A percentile compares a stretch with the other conserved stretches of the same genome.
phyloP scores from a whole-genome alignment of 805 yeast genomes.

The Limtongozyma cylindracea region DNA sequence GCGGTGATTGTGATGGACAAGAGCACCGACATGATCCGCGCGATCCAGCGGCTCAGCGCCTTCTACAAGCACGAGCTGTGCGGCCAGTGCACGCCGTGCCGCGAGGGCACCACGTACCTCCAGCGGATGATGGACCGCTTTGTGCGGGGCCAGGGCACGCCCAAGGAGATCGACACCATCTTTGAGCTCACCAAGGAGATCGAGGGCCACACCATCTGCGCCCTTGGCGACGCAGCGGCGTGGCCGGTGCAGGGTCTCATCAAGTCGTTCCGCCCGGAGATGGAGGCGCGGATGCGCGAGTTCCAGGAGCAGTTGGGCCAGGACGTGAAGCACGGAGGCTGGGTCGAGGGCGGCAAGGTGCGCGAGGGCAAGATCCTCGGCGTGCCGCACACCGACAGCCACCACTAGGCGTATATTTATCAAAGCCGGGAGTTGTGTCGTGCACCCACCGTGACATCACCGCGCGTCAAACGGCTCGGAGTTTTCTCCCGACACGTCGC shows the following conservation, averaged over 20 bases:
- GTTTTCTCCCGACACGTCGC: too few relatives aligned
- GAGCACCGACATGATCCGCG: slow-evolving; percentile 62
- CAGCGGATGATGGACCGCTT: slow-evolving; percentile 68
- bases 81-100: slow-evolving; percentile 88
- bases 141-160: slow-evolving; percentile 53
- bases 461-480: too few relatives aligned
- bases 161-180: slow-evolving; percentile 65
- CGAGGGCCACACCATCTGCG: slow-evolving; percentile 85
- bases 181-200: slow-evolving; percentile 66
- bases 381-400: slow-evolving; percentile 23
- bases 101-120: slow-evolving; percentile 83
- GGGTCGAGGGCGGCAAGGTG: slow-evolving; percentile 38
- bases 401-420: slow-evolving; percentile 9
- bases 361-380: slow-evolving; percentile 40
- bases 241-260: slow-evolving; percentile 87
- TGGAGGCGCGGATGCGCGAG: slow-evolving; percentile 50
- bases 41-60: slow-evolving; percentile 64
- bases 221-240: slow-evolving; percentile 80
- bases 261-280: slow-evolving; percentile 61
- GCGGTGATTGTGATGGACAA: slow-evolving; percentile 85
- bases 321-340: slow-evolving; percentile 43
- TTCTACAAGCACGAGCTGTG: slow-evolving; percentile 85
- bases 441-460: too few relatives aligned
- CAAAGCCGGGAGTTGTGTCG: too few relatives aligned
- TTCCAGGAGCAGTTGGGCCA: slow-evolving; percentile 25